phyloP scores from a whole-genome alignment of 495 filamentous ascomycete genomes.

The Jackrogersella multiformis region DNA sequence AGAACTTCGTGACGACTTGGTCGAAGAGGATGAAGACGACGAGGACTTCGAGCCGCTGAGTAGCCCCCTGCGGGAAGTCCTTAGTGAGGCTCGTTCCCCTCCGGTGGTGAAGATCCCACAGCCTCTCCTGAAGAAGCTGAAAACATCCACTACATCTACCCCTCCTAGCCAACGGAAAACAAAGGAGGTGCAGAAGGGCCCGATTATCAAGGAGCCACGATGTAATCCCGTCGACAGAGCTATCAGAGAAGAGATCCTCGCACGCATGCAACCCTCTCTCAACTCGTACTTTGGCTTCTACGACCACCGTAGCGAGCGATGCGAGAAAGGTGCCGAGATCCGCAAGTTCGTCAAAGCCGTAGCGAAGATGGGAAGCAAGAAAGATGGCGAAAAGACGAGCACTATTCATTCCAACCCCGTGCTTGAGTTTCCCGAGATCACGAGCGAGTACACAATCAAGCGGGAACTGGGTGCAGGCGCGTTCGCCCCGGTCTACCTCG shows the following conservation, averaged over 20 bases:
- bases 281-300: slow-evolving; percentile 79
- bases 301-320: slow-evolving; percentile 67
- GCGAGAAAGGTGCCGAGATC: slow-evolving; percentile 74
- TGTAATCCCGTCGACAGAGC: slow-evolving; percentile 87
- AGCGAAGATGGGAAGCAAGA: slow-evolving; percentile 66
- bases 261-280: slow-evolving; percentile 74
- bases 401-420: slow-evolving; percentile 66
- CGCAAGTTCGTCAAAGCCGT: slow-evolving; percentile 77
- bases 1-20: slow-evolving; percentile 32
- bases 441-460: slow-evolving; percentile 75
- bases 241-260: slow-evolving; percentile 77
- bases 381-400: slow-evolving; percentile 67
- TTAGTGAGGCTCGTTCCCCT: slow-evolving; percentile 52
- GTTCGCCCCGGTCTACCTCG: slow-evolving; percentile 92
- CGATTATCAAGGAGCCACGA: slow-evolving; percentile 79
- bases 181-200: slow-evolving; percentile 58
- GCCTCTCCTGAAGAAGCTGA: slow-evolving; percentile 56
- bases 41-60: slow-evolving; percentile 65
- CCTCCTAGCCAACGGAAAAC: slow-evolving; percentile 26
- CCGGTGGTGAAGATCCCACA: slow-evolving; percentile 57
- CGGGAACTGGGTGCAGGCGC: slow-evolving; percentile 93
- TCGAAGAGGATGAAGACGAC: slow-evolving; percentile 54
- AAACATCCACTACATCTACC: slow-evolving; percentile 36
- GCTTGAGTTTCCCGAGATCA: slow-evolving; percentile 71
- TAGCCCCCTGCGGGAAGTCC: slow-evolving; percentile 73